Evolutionary conservation across 1,284 basidiomycete genomes (phyloP).

Genomic region (Agroathelia rolfsii): DNA sequence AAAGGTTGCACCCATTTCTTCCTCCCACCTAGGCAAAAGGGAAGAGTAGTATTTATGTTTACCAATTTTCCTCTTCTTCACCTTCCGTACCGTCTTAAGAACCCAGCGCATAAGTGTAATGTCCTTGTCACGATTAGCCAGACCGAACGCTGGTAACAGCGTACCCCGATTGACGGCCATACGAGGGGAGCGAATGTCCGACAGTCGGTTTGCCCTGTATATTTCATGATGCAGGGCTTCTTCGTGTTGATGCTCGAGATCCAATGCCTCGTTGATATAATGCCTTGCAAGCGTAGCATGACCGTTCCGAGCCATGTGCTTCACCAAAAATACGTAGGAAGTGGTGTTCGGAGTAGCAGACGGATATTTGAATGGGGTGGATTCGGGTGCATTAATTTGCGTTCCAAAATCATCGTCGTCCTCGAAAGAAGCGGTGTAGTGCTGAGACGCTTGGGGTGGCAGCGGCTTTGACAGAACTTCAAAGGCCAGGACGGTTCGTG

Average conservation of each 20-base stretch:
- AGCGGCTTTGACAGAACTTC: slow-evolving; percentile 68
- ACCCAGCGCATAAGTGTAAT: slow-evolving; percentile 50
- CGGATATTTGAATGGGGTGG: slow-evolving; percentile 29
- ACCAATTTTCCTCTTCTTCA: slow-evolving; percentile 31
- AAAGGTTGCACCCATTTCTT: slow-evolving; percentile 8
- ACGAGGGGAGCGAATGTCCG: slow-evolving; percentile 34
- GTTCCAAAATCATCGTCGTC: slow-evolving; percentile 57
- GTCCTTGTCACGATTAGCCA: slow-evolving; percentile 48
- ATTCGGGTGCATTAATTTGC: slow-evolving; percentile 26
- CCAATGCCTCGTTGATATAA: slow-evolving; percentile 53
- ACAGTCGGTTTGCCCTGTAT: slow-evolving; percentile 15
- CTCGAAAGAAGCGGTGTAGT: slow-evolving; percentile 43
- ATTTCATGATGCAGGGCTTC: slow-evolving; percentile 19
- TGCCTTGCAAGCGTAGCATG: slow-evolving; percentile 52
- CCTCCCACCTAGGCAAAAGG: too few species aligned
- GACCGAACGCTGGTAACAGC: slow-evolving; percentile 44
- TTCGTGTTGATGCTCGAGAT: slow-evolving; percentile 32
- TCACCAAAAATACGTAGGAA: slow-evolving; percentile 52
- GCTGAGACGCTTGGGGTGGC: slow-evolving; percentile 32
- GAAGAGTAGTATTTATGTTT: slow-evolving; percentile 1
- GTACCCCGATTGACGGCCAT: slow-evolving; percentile 44
- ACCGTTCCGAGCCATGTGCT: slow-evolving; percentile 37
- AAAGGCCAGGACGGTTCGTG: slow-evolving; percentile 62
- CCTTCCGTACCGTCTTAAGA: slow-evolving; percentile 28
- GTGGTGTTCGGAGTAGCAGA: slow-evolving; percentile 58